Percentiles rank a stretch among this genome's conserved stretches.
phyloP scores from a whole-genome alignment of 805 yeast genomes.

The Pichia membranifaciens region DNA sequence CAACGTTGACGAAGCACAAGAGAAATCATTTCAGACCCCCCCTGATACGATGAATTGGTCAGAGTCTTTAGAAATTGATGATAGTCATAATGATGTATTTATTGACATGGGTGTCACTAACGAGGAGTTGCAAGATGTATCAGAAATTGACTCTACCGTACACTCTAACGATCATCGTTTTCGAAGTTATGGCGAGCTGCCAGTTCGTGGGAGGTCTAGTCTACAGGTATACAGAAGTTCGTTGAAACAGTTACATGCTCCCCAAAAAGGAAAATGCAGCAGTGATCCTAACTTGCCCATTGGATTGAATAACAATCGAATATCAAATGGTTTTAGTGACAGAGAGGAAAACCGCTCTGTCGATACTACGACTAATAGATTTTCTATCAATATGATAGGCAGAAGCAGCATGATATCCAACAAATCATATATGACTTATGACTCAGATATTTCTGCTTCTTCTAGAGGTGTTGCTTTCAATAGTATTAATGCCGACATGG shows the following conservation, averaged over 20 bases:
- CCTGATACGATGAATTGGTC: conserved; percentile 36
- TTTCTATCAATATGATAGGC: conserved; percentile 30
- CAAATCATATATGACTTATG: conserved; percentile 52
- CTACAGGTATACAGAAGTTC: not conserved
- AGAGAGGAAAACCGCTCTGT: not conserved
- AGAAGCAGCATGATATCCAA: conserved; percentile 35
- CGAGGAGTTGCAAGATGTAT: conserved; percentile 2
- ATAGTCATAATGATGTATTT: conserved; percentile 8
- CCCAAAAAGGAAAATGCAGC: conserved; percentile 2
- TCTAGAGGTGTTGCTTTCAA: not conserved
- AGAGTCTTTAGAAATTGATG: conserved; percentile 19
- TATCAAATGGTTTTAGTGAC: not conserved
- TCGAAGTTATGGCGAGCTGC: not conserved
- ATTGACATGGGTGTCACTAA: conserved; percentile 10
- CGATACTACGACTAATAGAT: conserved; percentile 1
- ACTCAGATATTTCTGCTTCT: conserved; percentile 43
- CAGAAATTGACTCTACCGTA: not conserved
- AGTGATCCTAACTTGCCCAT: conserved; percentile 3
- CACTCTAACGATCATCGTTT: not conserved
- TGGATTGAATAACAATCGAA: not conserved
- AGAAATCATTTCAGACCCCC: conserved; percentile 28
- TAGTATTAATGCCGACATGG: conserved; percentile 15
- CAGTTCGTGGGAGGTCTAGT: conserved; percentile 3
- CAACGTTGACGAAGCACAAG: not conserved
- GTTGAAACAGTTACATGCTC: not conserved